Evolutionary conservation across 768 basidiomycete species (phyloP), one percentile per base, ranked within the genome.

Genomic region (Crucibulum laeve): DNA sequence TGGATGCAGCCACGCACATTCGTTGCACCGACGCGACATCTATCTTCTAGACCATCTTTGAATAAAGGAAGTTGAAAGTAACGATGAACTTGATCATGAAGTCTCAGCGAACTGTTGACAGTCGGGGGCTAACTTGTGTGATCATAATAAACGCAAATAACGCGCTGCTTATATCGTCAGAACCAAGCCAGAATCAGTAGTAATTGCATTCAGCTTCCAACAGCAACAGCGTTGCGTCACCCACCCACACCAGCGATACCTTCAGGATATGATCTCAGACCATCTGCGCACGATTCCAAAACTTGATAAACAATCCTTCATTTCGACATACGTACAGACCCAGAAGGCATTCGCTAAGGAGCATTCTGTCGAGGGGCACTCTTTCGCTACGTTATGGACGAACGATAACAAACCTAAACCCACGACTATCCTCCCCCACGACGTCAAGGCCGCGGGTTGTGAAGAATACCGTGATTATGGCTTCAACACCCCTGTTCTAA

Each of bases 11-110:
- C 30, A 59, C 70, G 39, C 51, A 79, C 80, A 44, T 71, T 69
- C 14, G 58, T 52, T 4, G 80, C 78, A 11, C 80, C 79, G 13
- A 59, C 56, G 38, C 65, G 65, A 50, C 79, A 80, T 46, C 77
- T 80, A 25, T 79, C 77, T 49, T 82, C 79, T 7, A 82, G 60
- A 5, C 78, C 78, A 38, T 77, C 75, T 32, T 66, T 65, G 59
- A 82, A 76, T 25, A 63, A n/a, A n/a, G n/a, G n/a, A n/a, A n/a
- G n/a, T n/a, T n/a, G n/a, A n/a, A n/a, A n/a, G n/a, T n/a, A n/a
- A n/a, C n/a, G n/a, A n/a, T n/a, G n/a, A n/a, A n/a, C n/a, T n/a
- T n/a, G n/a, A n/a, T n/a, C n/a, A n/a, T n/a, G n/a, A n/a, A n/a
- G n/a, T n/a, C n/a, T n/a, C n/a, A n/a, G n/a, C n/a, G n/a, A n/a